Conservation (phyloP, 768 basidiomycete genomes). For the Boletellus ananiceps region DNA sequence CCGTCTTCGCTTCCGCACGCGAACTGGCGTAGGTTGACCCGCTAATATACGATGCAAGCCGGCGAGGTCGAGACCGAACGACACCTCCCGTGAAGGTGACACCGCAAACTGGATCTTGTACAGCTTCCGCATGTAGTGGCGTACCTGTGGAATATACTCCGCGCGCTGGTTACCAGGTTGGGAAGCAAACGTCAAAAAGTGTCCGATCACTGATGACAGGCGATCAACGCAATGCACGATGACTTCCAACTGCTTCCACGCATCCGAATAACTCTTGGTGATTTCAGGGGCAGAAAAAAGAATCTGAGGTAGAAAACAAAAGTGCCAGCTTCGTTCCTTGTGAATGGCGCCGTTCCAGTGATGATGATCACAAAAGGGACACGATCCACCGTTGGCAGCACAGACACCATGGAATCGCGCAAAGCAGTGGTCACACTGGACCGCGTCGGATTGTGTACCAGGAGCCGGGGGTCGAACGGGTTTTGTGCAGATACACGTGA, state of each 20-base stretch:
- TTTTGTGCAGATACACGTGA: slow-evolving; percentile 76
- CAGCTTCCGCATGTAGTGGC: slow-evolving; percentile 88
- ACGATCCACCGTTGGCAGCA: slow-evolving; percentile 84
- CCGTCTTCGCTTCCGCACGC: slow-evolving; percentile 52
- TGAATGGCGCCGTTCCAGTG: slow-evolving; percentile 87
- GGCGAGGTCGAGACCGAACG: slow-evolving; percentile 78
- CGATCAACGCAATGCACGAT: slow-evolving; percentile 79
- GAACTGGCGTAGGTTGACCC: slow-evolving; percentile 49
- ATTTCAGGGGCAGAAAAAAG: slow-evolving; percentile 72
- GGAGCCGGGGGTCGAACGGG: slow-evolving; percentile 79
- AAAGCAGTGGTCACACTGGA: slow-evolving; percentile 87
- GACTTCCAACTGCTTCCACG: slow-evolving; percentile 75
- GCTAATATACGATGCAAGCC: slow-evolving; percentile 79
- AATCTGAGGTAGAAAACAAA: slow-evolving; percentile 70
- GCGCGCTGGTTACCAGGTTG: slow-evolving; percentile 66
- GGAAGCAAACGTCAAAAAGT: slow-evolving; percentile 71
- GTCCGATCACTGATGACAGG: slow-evolving; percentile 67
- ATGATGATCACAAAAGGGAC: slow-evolving; percentile 87
- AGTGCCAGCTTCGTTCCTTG: slow-evolving; percentile 81
- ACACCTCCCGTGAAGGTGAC: slow-evolving; percentile 73
- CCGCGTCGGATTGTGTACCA: slow-evolving; percentile 72
- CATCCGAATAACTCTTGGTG: slow-evolving; percentile 71
- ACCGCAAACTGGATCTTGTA: slow-evolving; percentile 89
- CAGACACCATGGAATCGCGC: slow-evolving; percentile 84
- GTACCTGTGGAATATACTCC: slow-evolving; percentile 76